Percentiles rank a stretch among this genome's conserved stretches.
phyloP scores from a whole-genome alignment of 1,284 basidiomycete species.

The Schizopora paradoxa region DNA sequence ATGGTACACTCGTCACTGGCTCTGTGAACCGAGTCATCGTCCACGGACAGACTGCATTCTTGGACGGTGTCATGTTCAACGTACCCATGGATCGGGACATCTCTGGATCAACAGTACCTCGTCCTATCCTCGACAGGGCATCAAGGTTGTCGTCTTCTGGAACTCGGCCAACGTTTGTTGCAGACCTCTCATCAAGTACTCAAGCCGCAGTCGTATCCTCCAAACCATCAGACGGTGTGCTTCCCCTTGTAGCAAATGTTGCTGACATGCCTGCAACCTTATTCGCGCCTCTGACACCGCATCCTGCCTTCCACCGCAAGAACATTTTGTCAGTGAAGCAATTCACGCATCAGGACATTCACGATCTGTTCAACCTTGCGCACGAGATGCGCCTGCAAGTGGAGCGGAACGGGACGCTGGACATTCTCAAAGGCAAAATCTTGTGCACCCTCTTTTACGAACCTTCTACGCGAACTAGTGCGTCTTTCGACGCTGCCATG shows the following conservation, averaged over 20 bases:
- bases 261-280: conserved; percentile 27
- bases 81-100: conserved; percentile 74
- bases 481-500: conserved; percentile 99
- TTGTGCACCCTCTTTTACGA: conserved; percentile 98
- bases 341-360: conserved; percentile 86
- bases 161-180: conserved; percentile 24
- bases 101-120: conserved; percentile 56
- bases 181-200: conserved; percentile 19
- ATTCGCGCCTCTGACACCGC: conserved; percentile 36
- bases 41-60: conserved; percentile 86
- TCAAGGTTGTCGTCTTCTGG: conserved; percentile 28
- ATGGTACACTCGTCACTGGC: conserved; percentile 62
- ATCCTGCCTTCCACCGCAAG: conserved; percentile 76
- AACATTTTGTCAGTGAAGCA: conserved; percentile 96
- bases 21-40: conserved; percentile 88
- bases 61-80: conserved; percentile 78
- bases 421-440: conserved; percentile 88
- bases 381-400: conserved; percentile 96
- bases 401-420: conserved; percentile 85
- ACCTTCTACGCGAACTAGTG: conserved; percentile 91
- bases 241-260: conserved; percentile 20
- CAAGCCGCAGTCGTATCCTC: conserved; percentile 19
- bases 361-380: conserved; percentile 92
- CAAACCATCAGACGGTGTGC: conserved; percentile 13
- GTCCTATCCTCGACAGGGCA: conserved; percentile 38